These are phyloP conservation scores for Phoma sp. DNA, from an alignment of 2,329 filamentous ascomycete species.

Conservation along the genomic window DNA sequence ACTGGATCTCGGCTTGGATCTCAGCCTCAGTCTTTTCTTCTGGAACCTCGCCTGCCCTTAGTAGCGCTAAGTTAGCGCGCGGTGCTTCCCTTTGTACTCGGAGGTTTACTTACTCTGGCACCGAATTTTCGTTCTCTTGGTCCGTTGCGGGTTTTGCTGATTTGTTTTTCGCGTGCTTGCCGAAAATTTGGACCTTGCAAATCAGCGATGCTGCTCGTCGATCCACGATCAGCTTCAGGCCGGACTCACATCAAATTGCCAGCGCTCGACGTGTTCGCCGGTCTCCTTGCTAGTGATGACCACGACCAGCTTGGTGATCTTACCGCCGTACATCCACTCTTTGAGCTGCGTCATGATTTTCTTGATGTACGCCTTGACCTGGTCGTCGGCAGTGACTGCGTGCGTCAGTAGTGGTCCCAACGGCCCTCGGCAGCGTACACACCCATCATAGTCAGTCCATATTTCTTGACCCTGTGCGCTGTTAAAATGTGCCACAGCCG, in stretches of 20 bases:
- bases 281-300: constrained; percentile 98
- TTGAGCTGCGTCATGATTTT: constrained; percentile 98
- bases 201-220: constrained; percentile 25
- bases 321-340: constrained; percentile 96
- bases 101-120: constrained; percentile 55
- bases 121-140: constrained; percentile 81
- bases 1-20: constrained; percentile 94
- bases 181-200: constrained; percentile 63
- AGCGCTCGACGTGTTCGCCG: constrained; percentile 92
- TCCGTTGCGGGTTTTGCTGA: constrained; percentile 60
- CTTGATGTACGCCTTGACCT: constrained; percentile 98
- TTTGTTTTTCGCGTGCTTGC: constrained; percentile 57
- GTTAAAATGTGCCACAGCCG: constrained; percentile 19
- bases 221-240: constrained; percentile 40
- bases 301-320: constrained; percentile 95
- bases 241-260: constrained; percentile 86
- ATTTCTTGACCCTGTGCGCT: constrained; percentile 81
- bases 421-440: constrained; percentile 29
- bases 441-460: constrained; percentile 97
- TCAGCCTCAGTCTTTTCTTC: constrained; percentile 87
- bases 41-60: constrained; percentile 37
- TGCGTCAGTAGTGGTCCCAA: constrained; percentile 22
- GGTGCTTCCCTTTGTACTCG: background rate
- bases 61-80: constrained; percentile 31
- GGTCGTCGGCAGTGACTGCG: constrained; percentile 88